phyloP scores from a whole-genome alignment of 495 filamentous ascomycete genomes.

The Wilcoxina mikolae region DNA sequence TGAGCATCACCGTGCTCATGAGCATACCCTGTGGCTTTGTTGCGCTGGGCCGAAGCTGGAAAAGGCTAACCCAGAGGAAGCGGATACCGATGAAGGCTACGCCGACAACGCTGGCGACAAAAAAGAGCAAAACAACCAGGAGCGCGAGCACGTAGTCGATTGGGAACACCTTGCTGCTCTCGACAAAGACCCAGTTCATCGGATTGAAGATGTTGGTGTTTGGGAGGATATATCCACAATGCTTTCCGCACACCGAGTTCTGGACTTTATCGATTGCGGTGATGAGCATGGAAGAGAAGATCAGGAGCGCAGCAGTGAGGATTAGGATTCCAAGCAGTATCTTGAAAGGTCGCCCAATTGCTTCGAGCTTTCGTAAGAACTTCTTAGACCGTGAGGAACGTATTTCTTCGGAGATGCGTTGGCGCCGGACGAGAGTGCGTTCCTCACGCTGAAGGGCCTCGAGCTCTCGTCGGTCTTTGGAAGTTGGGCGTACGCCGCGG shows the following conservation, averaged over 20 bases:
- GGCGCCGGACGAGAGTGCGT: slow-evolving; percentile 74
- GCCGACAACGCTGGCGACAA: slow-evolving; percentile 70
- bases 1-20: slow-evolving; percentile 76
- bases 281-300: slow-evolving; percentile 86
- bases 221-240: slow-evolving; percentile 87
- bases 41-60: slow-evolving; percentile 74
- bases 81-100: slow-evolving; percentile 78
- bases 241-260: slow-evolving; percentile 79
- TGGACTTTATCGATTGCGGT: slow-evolving; percentile 91
- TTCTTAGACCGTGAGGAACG: slow-evolving; percentile 52
- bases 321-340: slow-evolving; percentile 70
- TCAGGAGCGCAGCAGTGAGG: slow-evolving; percentile 49
- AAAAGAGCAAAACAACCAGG: slow-evolving; percentile 67
- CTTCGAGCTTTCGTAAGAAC: slow-evolving; percentile 60
- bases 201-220: slow-evolving; percentile 89
- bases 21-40: slow-evolving; percentile 89
- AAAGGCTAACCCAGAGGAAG: slow-evolving; percentile 86
- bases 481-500: slow-evolving; percentile 46
- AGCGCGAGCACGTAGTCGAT: slow-evolving; percentile 84
- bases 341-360: slow-evolving; percentile 66
- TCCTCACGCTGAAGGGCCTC: slow-evolving; percentile 80
- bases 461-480: slow-evolving; percentile 72
- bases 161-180: slow-evolving; percentile 70
- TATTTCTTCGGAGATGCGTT: slow-evolving; percentile 65
- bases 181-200: slow-evolving; percentile 77